A percentile compares a stretch with the other conserved stretches of the same genome.
These are phyloP conservation scores for Cylindrotheca closterium DNA, from an alignment of 108 stramenopile species.

Conservation along the genomic window DNA sequence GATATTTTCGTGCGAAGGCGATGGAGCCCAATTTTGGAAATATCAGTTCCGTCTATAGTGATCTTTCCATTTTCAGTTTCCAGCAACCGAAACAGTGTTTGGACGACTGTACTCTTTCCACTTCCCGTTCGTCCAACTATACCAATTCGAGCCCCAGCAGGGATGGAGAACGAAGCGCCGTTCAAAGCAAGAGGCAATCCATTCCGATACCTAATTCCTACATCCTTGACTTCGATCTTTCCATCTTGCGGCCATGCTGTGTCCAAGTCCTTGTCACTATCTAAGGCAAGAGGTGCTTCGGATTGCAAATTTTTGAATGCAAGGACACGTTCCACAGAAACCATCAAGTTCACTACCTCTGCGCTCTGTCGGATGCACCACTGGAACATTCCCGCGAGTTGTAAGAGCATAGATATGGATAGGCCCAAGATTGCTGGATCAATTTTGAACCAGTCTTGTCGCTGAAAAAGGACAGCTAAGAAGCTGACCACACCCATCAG, in stretches of 20 bases:
- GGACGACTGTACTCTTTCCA: constrained; percentile 56
- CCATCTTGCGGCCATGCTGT: constrained; percentile 73
- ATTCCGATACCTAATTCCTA: constrained; percentile 66
- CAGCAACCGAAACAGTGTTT: constrained; percentile 72
- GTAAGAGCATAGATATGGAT: constrained; percentile 56
- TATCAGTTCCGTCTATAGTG: constrained; percentile 80
- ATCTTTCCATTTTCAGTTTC: constrained; percentile 75
- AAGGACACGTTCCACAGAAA: constrained; percentile 78
- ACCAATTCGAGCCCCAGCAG: constrained; percentile 62
- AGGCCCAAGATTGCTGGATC: constrained; percentile 70
- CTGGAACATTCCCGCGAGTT: constrained; percentile 62
- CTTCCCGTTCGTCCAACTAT: constrained; percentile 77
- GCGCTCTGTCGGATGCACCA: constrained; percentile 75
- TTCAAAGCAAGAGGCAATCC: constrained; percentile 61
- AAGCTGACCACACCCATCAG: constrained; percentile 64
- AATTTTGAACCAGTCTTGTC: constrained; percentile 55
- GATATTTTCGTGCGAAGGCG: constrained; percentile 74
- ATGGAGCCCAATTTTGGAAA: constrained; percentile 71
- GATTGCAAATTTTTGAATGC: constrained; percentile 53
- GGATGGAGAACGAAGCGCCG: constrained; percentile 55
- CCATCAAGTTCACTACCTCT: constrained; percentile 89
- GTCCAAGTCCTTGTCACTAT: constrained; percentile 35
- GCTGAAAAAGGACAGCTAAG: constrained; percentile 64
- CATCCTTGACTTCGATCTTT: constrained; percentile 47
- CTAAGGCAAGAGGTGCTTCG: constrained; percentile 45